phyloP scores from a whole-genome alignment of 495 filamentous ascomycete species.

The Cercophora scortea region DNA sequence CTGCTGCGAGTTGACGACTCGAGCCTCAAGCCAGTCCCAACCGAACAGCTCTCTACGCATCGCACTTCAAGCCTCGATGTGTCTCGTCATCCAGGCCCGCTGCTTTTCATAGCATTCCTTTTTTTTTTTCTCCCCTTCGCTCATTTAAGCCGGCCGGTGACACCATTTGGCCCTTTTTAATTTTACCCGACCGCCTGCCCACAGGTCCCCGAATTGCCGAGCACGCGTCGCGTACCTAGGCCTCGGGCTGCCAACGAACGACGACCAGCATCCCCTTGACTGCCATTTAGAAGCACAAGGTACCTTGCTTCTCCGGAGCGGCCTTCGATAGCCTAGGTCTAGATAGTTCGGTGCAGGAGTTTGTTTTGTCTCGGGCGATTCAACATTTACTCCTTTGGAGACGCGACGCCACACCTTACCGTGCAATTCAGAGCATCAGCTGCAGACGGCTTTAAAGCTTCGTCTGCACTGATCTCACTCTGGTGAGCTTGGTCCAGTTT shows the following conservation, averaged over 20 bases:
- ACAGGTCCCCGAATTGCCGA: conserved; percentile 8
- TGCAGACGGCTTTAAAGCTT: conserved; percentile 41
- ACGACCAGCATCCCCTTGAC: too few relatives aligned
- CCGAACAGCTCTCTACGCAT: too few relatives aligned
- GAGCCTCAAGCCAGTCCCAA: conserved; percentile 2
- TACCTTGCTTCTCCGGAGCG: too few relatives aligned
- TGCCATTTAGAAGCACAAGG: too few relatives aligned
- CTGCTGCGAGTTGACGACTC: conserved; percentile 19
- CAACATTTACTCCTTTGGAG: too few relatives aligned
- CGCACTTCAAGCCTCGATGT: conserved; percentile 18
- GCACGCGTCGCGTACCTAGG: neutral
- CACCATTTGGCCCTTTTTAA: conserved; percentile 16
- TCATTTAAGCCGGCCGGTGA: conserved; percentile 22
- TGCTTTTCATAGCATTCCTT: conserved; percentile 6
- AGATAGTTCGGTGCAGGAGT: too few relatives aligned
- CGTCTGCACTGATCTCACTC: conserved; percentile 50
- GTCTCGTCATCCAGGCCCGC: conserved; percentile 11
- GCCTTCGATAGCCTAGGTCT: too few relatives aligned
- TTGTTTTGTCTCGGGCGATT: too few relatives aligned
- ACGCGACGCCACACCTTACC: too few relatives aligned
- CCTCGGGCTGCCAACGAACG: neutral
- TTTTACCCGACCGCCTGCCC: conserved; percentile 5
- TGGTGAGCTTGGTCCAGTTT: conserved; percentile 27
- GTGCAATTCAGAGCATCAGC: conserved; percentile 32
- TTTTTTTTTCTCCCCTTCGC: conserved; percentile 28